phyloP scores from a whole-genome alignment of 2,329 filamentous ascomycete species.

The Phaeosphaeriaceae sp. region DNA sequence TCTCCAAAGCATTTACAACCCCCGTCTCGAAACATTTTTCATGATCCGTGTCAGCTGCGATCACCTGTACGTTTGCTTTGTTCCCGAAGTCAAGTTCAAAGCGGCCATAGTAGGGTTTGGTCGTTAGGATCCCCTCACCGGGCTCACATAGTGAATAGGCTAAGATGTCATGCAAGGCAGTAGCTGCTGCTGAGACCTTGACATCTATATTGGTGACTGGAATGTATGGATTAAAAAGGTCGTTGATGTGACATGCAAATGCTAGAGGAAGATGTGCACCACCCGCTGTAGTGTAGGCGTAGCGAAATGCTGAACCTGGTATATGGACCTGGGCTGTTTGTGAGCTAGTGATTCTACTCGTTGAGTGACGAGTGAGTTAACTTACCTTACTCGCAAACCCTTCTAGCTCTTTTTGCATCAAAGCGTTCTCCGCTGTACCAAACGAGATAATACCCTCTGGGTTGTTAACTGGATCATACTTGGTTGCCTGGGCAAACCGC shows the following conservation, averaged over 20 bases:
- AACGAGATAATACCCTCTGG: constrained; percentile 57
- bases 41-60: constrained; percentile 22
- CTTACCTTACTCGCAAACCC: constrained; percentile 47
- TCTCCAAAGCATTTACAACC: constrained; percentile 47
- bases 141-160: constrained; percentile 52
- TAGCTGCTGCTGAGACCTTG: constrained; percentile 50
- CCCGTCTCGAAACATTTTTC: constrained; percentile 16
- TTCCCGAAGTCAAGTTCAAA: constrained; percentile 58
- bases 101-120: constrained; percentile 55
- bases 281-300: constrained; percentile 46
- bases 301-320: constrained; percentile 47
- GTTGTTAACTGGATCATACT: constrained; percentile 51
- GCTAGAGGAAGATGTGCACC: constrained; percentile 47
- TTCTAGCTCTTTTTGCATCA: constrained; percentile 56
- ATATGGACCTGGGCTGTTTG: constrained; percentile 34
- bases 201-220: constrained; percentile 48
- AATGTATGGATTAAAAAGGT: constrained; percentile 27
- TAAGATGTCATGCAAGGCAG: constrained; percentile 52
- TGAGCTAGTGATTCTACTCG: too few species aligned
- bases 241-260: constrained; percentile 53
- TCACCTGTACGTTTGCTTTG: constrained; percentile 39
- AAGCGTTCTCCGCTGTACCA: constrained; percentile 60
- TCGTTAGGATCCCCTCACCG: constrained; percentile 56
- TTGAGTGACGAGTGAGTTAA: background rate
- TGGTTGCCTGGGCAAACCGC: constrained; percentile 13